A percentile compares a stretch with the other conserved stretches of the same genome.
These are phyloP conservation scores for Pythium scleroteichum DNA, from an alignment of 352 stramenopile genomes.

Conservation along the genomic window DNA sequence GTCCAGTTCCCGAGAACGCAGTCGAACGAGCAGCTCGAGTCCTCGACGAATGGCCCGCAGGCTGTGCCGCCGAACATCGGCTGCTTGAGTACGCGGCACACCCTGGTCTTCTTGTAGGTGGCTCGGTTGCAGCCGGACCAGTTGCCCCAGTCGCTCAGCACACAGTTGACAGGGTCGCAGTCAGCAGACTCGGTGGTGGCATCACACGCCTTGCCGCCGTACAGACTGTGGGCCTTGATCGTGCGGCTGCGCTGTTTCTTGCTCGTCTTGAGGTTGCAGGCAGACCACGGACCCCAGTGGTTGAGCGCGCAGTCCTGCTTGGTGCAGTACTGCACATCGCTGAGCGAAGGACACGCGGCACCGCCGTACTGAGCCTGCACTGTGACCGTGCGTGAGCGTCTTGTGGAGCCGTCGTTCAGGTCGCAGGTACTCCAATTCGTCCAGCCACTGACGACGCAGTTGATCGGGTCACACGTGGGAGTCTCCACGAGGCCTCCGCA, in stretches of 20 bases:
- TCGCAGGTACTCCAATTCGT: no score
- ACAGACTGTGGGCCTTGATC: constrained; percentile 10
- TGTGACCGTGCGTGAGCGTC: no score
- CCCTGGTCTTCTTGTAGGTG: constrained; percentile 3
- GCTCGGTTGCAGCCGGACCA: constrained; percentile 16
- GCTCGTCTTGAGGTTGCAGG: neutral
- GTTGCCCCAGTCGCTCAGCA: neutral
- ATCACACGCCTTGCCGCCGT: constrained; percentile 35
- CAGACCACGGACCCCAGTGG: neutral
- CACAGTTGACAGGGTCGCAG: constrained; percentile 25
- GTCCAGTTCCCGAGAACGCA: constrained; percentile 32
- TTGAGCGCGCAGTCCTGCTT: constrained; percentile 17
- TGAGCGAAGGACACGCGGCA: constrained; percentile 28
- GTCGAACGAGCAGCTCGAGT: constrained; percentile 37
- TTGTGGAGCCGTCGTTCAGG: no score
- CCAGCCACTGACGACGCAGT: constrained; percentile 30
- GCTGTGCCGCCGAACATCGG: constrained; percentile 34
- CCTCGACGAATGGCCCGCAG: constrained; percentile 35
- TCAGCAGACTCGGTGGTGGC: constrained; percentile 25
- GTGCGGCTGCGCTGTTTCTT: no score
- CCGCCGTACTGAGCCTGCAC: no score
- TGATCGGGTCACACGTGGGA: constrained; percentile 36
- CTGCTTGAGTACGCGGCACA: constrained; percentile 3
- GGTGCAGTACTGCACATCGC: constrained; percentile 37
- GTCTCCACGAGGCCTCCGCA: constrained; percentile 42